A percentile compares a stretch with the other conserved stretches of the same genome.
Conservation (phyloP, 331 rosid genomes). For the Pyracantha coccinea region DNA sequence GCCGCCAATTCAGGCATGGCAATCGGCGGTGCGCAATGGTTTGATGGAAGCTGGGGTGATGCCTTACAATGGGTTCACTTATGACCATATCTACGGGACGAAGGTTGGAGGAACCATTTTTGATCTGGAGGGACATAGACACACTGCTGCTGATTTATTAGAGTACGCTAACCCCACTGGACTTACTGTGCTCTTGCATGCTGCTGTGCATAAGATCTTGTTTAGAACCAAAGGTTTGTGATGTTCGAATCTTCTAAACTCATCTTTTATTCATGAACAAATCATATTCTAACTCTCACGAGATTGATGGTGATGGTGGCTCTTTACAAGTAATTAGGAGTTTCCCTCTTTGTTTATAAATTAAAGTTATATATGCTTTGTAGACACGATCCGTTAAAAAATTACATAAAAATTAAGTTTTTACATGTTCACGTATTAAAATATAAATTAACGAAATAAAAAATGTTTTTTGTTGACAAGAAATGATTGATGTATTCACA, state of each 20-base stretch:
- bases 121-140: constrained; percentile 48
- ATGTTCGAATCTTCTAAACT: neutral
- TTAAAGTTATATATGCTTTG: no score
- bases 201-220: constrained; percentile 47
- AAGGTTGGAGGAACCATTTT: constrained; percentile 80
- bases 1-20: constrained; percentile 54
- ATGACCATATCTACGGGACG: constrained; percentile 66
- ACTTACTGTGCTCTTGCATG: constrained; percentile 48
- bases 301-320: no score
- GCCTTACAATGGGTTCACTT: constrained; percentile 78
- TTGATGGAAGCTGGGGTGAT: constrained; percentile 37
- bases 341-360: no score
- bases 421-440: no score
- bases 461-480: no score
- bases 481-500: no score
- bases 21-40: constrained; percentile 61
- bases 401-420: no score
- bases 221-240: constrained; percentile 37
- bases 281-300: no score
- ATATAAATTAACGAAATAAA: no score
- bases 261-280: neutral
- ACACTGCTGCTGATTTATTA: constrained; percentile 76
- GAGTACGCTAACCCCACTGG: constrained; percentile 43
- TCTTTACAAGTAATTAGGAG: no score
- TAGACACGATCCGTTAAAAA: no score